Evolutionary conservation across 2,329 filamentous ascomycete species (phyloP), one percentile per base, ranked within the genome.

Genomic region (Didymella glomerata): DNA sequence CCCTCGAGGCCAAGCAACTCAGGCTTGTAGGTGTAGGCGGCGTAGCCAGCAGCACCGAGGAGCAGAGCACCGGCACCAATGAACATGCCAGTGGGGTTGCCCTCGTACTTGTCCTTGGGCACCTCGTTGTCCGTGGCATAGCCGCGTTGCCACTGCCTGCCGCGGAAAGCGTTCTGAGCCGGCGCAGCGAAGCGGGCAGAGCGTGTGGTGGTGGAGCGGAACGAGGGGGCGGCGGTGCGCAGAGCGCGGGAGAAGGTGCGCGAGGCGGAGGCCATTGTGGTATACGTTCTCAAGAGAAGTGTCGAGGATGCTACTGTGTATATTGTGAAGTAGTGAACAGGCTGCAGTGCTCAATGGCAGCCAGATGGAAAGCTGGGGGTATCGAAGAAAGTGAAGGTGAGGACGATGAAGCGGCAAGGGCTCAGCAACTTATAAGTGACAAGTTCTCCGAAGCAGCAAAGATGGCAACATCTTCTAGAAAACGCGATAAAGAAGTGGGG

Each of bases 91-190:
- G 82, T 69, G 82, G 79, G 53, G 71, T 77, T 66, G 86, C 80
- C 79, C 88, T 88, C 55, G 40, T 70, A 71, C 54, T 75, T 76
- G 48, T 77, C 74, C 20, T 63, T 47, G 4, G 51, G 89, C 88
- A 66, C 59, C 42, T 72, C 90, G 90, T 64, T 54, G 48, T 58
- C 64, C 2, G 72, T 69, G 44, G 93, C 89, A 81, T 96, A 96
- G 79, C 88, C 88, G 68, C 92, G 91, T 67, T 92, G 91, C 89
- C 87, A 87, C 72, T 89, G 84, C 75, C 88, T 87, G 78, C 53
- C 20, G 9, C 90, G 90, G 83, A 93, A 88, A 68, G 86, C 84
- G 71, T 90, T 86, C 68, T 89, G 86, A 54, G 66, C 59, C 85
- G 84, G 83, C 45, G 84, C 82, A 66, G 82, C 80, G 76, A 91